Evolutionary conservation across 176 grass and related monocot species (phyloP).

Genomic region (Saccharum spontaneum): DNA sequence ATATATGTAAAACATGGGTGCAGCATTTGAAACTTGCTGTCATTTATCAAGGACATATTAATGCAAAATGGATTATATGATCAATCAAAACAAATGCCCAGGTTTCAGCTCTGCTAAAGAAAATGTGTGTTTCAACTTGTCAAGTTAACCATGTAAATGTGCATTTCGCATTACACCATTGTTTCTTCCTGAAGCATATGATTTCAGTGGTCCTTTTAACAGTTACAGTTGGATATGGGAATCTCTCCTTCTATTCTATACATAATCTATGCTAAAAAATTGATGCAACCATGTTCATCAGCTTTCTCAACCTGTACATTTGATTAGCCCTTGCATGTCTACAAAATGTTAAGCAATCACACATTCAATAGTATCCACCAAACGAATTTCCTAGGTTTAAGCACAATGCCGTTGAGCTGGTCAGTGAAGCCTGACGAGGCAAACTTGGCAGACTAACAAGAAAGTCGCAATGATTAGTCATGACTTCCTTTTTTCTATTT

Average conservation of each 20-base stretch:
- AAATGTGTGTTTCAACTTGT: slow-evolving; percentile 18
- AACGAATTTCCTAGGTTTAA: background rate
- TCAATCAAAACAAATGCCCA: background rate
- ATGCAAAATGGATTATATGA: background rate
- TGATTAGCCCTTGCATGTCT: slow-evolving; percentile 6
- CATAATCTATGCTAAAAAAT: background rate
- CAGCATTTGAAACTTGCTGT: background rate
- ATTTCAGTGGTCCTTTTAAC: background rate
- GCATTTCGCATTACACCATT: background rate
- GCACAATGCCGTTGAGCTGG: background rate
- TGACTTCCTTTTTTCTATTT: background rate
- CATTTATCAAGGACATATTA: background rate
- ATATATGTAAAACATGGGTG: slow-evolving; percentile 9
- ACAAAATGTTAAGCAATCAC: background rate
- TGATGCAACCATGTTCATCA: background rate
- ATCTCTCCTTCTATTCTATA: background rate
- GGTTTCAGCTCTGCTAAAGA: background rate
- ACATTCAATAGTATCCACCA: background rate
- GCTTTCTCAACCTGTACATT: background rate
- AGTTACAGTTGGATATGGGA: background rate
- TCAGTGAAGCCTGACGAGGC: background rate
- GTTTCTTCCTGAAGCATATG: background rate
- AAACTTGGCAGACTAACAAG: slow-evolving; percentile 12
- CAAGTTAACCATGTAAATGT: background rate
- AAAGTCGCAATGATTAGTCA: background rate